Percentiles rank a stretch among this genome's conserved stretches.
Conservation (phyloP, 106 monocot species). For the Allium cepa region DNA sequence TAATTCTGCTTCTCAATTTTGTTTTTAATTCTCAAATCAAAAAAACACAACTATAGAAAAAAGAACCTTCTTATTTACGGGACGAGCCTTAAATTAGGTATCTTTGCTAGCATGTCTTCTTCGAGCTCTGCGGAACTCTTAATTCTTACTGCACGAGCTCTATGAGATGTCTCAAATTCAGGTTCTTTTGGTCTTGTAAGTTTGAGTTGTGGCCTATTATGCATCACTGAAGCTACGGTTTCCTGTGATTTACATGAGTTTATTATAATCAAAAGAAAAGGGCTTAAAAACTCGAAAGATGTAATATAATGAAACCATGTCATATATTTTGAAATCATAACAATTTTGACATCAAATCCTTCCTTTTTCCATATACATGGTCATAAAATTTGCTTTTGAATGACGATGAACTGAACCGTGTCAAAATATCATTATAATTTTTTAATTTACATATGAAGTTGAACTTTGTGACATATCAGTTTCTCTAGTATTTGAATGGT, state of each 20-base stretch:
- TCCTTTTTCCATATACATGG: too few species aligned
- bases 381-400: too few species aligned
- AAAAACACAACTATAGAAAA: background rate
- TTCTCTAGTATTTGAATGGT: constrained; percentile 74
- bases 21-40: background rate
- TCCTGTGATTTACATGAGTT: constrained; percentile 19
- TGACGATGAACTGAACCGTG: too few species aligned
- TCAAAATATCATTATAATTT: too few species aligned
- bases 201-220: constrained; percentile 58
- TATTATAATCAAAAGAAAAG: too few species aligned
- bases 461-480: constrained; percentile 33
- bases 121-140: constrained; percentile 89
- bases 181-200: constrained; percentile 94
- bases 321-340: too few species aligned
- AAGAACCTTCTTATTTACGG: constrained; percentile 87
- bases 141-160: constrained; percentile 71
- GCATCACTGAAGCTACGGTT: constrained; percentile 20
- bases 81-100: constrained; percentile 89
- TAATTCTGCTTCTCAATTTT: background rate
- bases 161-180: constrained; percentile 60
- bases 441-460: constrained; percentile 22
- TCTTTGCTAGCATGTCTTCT: constrained; percentile 88
- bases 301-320: too few species aligned
- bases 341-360: too few species aligned
- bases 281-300: too few species aligned